Conservation (phyloP, 805 yeast species). For the Maudiozyma pseudohumilis region DNA sequence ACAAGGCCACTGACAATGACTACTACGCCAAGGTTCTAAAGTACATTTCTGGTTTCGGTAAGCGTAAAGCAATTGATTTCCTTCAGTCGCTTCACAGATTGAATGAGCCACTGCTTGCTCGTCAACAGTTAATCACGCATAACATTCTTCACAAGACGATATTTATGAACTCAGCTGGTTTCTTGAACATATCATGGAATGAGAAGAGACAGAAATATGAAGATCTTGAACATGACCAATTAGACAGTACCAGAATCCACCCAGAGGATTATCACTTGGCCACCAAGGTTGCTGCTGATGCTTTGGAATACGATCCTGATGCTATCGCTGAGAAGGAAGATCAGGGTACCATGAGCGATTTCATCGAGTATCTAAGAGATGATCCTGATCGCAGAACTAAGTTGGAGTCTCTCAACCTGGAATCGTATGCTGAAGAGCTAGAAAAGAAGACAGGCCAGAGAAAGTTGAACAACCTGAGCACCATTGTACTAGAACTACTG, state of each 20-base stretch:
- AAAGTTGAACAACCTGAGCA: constrained; percentile 27
- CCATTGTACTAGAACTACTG: constrained; percentile 55
- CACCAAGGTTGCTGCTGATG: constrained; percentile 96
- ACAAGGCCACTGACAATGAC: constrained; percentile 66
- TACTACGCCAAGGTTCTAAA: constrained; percentile 64
- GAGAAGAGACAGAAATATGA: constrained; percentile 35
- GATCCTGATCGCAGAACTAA: constrained; percentile 67
- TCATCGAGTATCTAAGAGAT: constrained; percentile 43
- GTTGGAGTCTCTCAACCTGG: constrained; percentile 78
- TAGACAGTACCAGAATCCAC: constrained; percentile 93
- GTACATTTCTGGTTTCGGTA: constrained; percentile 86
- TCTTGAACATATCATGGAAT: constrained; percentile 65
- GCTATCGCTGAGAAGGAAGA: constrained; percentile 55
- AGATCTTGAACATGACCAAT: constrained; percentile 59
- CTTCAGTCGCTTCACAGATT: constrained; percentile 61
- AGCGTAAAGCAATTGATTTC: constrained; percentile 85
- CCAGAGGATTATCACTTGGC: constrained; percentile 97
- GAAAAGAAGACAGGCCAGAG: constrained; percentile 39
- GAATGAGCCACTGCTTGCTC: constrained; percentile 49
- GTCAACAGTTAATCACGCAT: constrained; percentile 78
- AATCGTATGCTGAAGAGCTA: constrained; percentile 85
- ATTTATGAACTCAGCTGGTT: constrained; percentile 87
- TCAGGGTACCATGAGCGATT: constrained; percentile 32
- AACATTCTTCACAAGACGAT: constrained; percentile 70
- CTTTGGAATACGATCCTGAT: constrained; percentile 91